phyloP scores from a whole-genome alignment of 2,329 filamentous ascomycete genomes.

The Arthrinium phaeospermum region DNA sequence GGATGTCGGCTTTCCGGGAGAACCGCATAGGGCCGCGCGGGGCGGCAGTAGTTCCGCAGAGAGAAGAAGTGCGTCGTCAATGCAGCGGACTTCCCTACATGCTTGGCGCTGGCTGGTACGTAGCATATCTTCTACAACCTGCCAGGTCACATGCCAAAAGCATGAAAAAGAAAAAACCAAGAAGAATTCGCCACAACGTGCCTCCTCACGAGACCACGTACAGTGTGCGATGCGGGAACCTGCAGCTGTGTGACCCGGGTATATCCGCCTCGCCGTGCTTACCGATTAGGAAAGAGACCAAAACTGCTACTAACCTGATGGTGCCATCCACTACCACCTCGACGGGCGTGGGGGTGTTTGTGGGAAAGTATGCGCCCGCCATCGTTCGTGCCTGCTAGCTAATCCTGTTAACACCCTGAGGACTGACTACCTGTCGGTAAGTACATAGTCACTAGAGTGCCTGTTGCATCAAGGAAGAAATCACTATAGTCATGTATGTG shows the following conservation, averaged over 20 bases:
- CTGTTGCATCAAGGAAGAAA: not conserved
- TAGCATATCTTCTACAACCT: not conserved
- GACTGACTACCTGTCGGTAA: not conserved
- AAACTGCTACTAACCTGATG: not conserved
- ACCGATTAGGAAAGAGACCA: not conserved
- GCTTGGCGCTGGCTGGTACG: not conserved
- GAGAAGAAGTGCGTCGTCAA: not conserved
- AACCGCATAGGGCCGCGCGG: not conserved
- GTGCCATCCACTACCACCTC: not conserved
- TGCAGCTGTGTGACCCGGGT: conserved; percentile 2
- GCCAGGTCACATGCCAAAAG: not conserved
- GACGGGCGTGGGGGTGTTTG: not conserved
- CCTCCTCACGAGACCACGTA: not conserved
- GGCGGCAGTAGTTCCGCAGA: not conserved
- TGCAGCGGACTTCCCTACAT: not conserved
- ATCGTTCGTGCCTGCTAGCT: not conserved
- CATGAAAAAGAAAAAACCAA: not conserved
- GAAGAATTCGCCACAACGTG: conserved; percentile 8
- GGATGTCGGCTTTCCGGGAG: not conserved
- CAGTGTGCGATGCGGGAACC: not conserved
- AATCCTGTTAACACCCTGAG: too few species aligned
- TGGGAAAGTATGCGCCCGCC: not conserved
- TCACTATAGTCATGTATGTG: not conserved
- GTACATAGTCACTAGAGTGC: not conserved
- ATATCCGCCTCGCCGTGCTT: conserved; percentile 1